phyloP scores from a whole-genome alignment of 1,284 basidiomycete species.

The Tilletiopsis washingtonensis region DNA sequence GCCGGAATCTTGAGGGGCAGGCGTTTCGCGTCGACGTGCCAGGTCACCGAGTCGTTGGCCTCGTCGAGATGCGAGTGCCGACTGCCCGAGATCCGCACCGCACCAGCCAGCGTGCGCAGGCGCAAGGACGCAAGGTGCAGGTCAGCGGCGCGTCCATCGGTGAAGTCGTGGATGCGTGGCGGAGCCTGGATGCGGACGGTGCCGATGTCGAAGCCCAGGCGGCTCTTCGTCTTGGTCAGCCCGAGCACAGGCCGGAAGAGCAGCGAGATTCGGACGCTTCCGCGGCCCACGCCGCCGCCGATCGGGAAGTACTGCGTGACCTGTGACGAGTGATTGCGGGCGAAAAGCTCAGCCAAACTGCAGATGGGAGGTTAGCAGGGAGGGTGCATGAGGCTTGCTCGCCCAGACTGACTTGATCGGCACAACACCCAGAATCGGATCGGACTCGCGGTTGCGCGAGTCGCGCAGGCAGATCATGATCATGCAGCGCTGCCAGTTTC shows the following conservation, averaged over 20 bases:
- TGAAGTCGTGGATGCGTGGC: constrained; percentile 18
- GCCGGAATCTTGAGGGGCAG: constrained; percentile 13
- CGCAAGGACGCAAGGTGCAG: constrained; percentile 13
- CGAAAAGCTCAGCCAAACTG: no score
- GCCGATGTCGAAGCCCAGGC: constrained; percentile 24
- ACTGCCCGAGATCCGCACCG: constrained; percentile 9
- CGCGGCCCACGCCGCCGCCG: constrained; percentile 21
- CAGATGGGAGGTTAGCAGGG: no score
- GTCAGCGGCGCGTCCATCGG: constrained; percentile 8
- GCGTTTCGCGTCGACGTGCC: not conserved
- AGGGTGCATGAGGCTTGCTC: no score
- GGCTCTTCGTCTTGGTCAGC: constrained; percentile 6
- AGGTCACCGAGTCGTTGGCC: not conserved
- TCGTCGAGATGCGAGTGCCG: constrained; percentile 7
- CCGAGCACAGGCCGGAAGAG: constrained; percentile 21
- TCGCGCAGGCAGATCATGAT: constrained; percentile 50
- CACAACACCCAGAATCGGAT: constrained; percentile 27
- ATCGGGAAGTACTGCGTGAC: constrained; percentile 30
- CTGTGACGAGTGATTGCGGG: constrained; percentile 12
- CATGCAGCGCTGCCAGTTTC: constrained; percentile 50
- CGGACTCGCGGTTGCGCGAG: constrained; percentile 20
- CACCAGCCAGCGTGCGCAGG: constrained; percentile 15
- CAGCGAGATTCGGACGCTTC: constrained; percentile 17
- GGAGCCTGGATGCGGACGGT: constrained; percentile 16
- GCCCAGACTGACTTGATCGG: constrained; percentile 27